Conservation (phyloP, 148 eudicot species). For the Arctostaphylos glauca region DNA sequence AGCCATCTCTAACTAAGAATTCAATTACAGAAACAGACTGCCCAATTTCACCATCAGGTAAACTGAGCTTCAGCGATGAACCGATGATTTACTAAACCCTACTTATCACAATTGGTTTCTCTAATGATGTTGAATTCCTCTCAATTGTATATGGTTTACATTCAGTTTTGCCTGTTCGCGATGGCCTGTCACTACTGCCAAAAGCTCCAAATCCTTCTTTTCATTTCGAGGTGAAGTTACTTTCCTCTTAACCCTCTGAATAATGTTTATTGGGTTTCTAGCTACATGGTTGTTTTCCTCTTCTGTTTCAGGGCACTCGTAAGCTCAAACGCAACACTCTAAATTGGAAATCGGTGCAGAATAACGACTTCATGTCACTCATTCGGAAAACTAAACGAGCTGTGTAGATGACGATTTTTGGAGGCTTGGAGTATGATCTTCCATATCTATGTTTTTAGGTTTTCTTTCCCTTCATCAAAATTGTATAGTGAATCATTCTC, state of each 20-base stretch:
- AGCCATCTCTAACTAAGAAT: slow-evolving; percentile 14
- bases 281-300: not conserved
- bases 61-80: not conserved
- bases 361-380: slow-evolving; percentile 34
- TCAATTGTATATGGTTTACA: not conserved
- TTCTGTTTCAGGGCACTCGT: slow-evolving; percentile 33
- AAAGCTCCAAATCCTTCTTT: slow-evolving; percentile 41
- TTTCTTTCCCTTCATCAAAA: not conserved
- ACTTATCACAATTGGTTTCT: not conserved
- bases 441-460: not conserved
- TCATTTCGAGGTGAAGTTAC: slow-evolving; percentile 54
- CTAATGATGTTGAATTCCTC: not conserved
- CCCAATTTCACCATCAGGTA: slow-evolving; percentile 26
- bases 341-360: slow-evolving; percentile 40
- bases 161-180: slow-evolving; percentile 49
- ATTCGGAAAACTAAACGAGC: slow-evolving; percentile 32
- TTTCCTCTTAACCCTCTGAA: not conserved
- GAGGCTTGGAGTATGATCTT: not conserved
- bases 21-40: not conserved
- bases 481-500: not conserved
- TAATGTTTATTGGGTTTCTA: not conserved
- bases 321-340: slow-evolving; percentile 36
- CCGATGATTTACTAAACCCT: not conserved
- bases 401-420: slow-evolving; percentile 2
- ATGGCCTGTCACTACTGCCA: slow-evolving; percentile 35